Evolutionary conservation across 2,329 filamentous ascomycete genomes (phyloP).

Genomic region (Venturia oleaginea): DNA sequence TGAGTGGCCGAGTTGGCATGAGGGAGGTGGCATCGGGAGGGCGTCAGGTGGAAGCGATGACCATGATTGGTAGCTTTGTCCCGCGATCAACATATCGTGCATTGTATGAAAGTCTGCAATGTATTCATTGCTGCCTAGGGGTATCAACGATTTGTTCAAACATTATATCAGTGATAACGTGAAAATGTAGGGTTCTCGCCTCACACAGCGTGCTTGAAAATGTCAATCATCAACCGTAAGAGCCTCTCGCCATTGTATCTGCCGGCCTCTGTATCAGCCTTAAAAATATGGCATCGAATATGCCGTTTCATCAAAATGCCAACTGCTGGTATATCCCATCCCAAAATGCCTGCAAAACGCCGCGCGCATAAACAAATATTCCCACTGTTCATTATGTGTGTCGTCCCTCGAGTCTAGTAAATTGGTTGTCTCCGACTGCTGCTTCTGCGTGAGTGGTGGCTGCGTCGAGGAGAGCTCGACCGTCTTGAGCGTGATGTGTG

Average conservation of each 20-base stretch:
- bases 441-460: conserved; percentile 28
- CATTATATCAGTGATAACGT: background rate
- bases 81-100: too few relatives aligned
- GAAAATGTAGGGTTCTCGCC: background rate
- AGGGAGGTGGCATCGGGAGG: too few relatives aligned
- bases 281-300: background rate
- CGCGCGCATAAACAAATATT: background rate
- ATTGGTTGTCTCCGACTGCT: conserved; percentile 8
- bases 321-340: background rate
- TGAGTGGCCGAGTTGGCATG: too few relatives aligned
- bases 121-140: background rate
- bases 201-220: background rate
- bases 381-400: background rate
- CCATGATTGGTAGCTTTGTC: too few relatives aligned
- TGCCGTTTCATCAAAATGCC: background rate
- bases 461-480: conserved; percentile 29
- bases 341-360: background rate
- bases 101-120: too few relatives aligned
- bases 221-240: background rate
- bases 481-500: conserved; percentile 24
- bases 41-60: too few relatives aligned
- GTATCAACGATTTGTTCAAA: background rate
- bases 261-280: background rate
- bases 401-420: background rate
- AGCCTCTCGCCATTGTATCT: background rate